Evolutionary conservation across 2,329 filamentous ascomycete genomes (phyloP).

Genomic region (Trichophyton benhamiae): DNA sequence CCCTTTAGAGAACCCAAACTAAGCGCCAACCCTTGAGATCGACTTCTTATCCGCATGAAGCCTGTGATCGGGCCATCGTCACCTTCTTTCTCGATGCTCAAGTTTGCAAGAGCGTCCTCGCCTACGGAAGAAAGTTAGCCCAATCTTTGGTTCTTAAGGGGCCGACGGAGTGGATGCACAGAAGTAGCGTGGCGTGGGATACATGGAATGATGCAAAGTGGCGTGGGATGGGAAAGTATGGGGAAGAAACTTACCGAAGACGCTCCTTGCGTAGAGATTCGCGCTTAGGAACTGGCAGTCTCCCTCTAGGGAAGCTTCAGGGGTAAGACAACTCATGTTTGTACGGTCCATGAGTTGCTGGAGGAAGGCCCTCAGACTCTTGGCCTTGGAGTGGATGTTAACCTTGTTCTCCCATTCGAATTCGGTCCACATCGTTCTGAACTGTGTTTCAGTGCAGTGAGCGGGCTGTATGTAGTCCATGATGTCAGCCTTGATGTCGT

Average conservation of each 20-base stretch:
- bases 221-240: too few relatives aligned
- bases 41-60: constrained; percentile 94
- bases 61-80: constrained; percentile 91
- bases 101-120: constrained; percentile 92
- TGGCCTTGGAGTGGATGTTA: constrained; percentile 97
- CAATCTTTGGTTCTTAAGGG: neutral
- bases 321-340: constrained; percentile 96
- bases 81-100: constrained; percentile 96
- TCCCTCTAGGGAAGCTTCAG: constrained; percentile 89
- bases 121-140: constrained; percentile 44
- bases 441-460: constrained; percentile 92
- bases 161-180: neutral
- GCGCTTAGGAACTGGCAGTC: constrained; percentile 97
- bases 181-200: neutral
- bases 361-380: constrained; percentile 80
- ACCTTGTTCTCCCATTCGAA: constrained; percentile 99
- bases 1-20: constrained; percentile 92
- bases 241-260: constrained; percentile 67
- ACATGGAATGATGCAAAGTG: too few relatives aligned
- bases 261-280: constrained; percentile 89
- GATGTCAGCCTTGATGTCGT: constrained; percentile 95
- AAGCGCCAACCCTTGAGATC: constrained; percentile 85
- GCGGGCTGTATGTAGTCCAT: constrained; percentile 99
- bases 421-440: constrained; percentile 99
- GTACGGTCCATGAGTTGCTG: constrained; percentile 92